Percentiles rank a stretch among this genome's conserved stretches.
Evolutionary conservation across 495 filamentous ascomycete species (phyloP).

Genomic region (Thozetella sp.): DNA sequence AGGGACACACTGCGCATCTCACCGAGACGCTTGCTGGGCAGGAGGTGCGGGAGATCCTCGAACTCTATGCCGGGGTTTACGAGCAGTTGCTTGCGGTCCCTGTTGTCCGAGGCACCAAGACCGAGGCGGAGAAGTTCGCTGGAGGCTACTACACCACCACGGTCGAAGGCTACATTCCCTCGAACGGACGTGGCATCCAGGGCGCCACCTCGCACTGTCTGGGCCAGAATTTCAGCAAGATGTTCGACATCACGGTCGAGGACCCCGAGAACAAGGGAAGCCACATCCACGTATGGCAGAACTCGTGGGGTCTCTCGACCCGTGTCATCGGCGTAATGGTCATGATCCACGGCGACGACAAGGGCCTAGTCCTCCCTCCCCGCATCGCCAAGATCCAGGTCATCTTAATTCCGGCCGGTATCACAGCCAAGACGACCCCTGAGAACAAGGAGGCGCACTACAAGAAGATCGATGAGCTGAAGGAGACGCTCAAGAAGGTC

Average conservation of each 20-base stretch:
- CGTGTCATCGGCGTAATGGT: constrained; percentile 97
- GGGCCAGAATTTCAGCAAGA: constrained; percentile 96
- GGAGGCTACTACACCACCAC: constrained; percentile 95
- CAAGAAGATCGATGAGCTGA: constrained; percentile 69
- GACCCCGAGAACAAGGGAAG: constrained; percentile 83
- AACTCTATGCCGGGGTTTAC: constrained; percentile 88
- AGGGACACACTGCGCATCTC: constrained; percentile 95
- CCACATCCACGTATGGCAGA: constrained; percentile 90
- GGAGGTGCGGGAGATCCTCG: constrained; percentile 92
- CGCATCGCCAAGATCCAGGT: constrained; percentile 82
- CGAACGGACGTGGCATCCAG: constrained; percentile 95
- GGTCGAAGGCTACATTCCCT: constrained; percentile 91
- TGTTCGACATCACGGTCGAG: constrained; percentile 97
- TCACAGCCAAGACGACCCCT: constrained; percentile 80
- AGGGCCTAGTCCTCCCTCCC: constrained; percentile 89
- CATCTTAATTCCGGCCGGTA: constrained; percentile 89
- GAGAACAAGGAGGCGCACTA: constrained; percentile 75
- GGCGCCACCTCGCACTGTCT: constrained; percentile 92
- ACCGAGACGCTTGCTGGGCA: constrained; percentile 73
- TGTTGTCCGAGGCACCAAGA: constrained; percentile 88
- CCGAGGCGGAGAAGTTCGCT: constrained; percentile 94
- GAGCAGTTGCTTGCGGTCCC: constrained; percentile 92
- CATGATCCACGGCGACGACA: constrained; percentile 95
- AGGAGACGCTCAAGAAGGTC: constrained; percentile 61
- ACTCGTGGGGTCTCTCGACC: constrained; percentile 97